A percentile compares a stretch with the other conserved stretches of the same genome.
phyloP scores from a whole-genome alignment of 2,329 filamentous ascomycete species.

The Cercospora zeae-maydis region DNA sequence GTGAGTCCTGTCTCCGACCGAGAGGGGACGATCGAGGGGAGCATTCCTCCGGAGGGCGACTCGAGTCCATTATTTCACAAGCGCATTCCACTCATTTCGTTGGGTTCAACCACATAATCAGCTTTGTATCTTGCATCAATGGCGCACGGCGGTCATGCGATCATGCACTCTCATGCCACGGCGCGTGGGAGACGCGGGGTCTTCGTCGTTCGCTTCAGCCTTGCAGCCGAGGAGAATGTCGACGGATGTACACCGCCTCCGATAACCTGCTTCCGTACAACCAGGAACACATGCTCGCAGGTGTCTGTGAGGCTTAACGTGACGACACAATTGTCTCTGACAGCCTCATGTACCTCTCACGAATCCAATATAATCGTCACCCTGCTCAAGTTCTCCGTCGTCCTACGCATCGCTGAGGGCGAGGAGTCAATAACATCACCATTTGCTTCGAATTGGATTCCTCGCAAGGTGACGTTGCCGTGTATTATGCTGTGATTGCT shows the following conservation, averaged over 20 bases:
- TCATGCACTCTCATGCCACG: not conserved
- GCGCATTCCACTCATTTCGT: not conserved
- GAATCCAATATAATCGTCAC: not conserved
- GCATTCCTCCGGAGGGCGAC: not conserved
- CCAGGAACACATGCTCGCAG: not conserved
- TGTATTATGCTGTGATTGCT: not conserved
- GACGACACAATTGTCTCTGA: not conserved
- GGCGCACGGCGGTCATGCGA: not conserved
- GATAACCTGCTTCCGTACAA: not conserved
- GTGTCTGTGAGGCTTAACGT: not conserved
- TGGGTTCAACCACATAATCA: not conserved
- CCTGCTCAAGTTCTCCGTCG: not conserved
- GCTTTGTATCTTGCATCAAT: not conserved
- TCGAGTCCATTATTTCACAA: not conserved
- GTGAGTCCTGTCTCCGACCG: not conserved
- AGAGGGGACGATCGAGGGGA: not conserved
- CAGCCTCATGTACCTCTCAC: not conserved
- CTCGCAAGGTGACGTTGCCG: not conserved
- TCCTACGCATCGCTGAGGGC: not conserved
- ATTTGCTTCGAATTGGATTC: not conserved
- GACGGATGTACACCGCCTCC: not conserved
- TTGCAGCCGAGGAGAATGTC: not conserved
- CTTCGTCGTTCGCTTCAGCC: not conserved
- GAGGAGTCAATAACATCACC: not conserved
- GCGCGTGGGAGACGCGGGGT: not conserved